These are phyloP conservation scores for Claviceps capensis DNA, from an alignment of 2,329 filamentous ascomycete species.

Conservation along the genomic window DNA sequence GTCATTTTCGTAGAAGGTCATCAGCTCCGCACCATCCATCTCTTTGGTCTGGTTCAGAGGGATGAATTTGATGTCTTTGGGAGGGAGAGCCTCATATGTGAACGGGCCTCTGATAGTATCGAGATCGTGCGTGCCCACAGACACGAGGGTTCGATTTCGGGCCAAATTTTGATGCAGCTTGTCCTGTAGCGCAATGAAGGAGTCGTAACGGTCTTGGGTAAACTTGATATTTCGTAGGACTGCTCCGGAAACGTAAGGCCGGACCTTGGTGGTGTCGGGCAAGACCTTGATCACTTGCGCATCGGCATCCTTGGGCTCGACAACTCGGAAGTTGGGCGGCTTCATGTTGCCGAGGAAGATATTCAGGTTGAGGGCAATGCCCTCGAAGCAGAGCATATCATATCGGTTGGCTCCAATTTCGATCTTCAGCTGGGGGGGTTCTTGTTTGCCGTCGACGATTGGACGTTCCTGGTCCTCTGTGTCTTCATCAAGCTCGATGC, in stretches of 20 bases:
- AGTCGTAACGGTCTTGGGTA: constrained; percentile 81
- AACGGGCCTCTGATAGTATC: constrained; percentile 91
- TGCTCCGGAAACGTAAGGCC: constrained; percentile 79
- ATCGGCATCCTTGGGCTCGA: constrained; percentile 57
- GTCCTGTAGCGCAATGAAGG: constrained; percentile 95
- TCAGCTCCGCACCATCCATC: constrained; percentile 79
- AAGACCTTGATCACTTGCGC: constrained; percentile 70
- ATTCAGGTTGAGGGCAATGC: constrained; percentile 88
- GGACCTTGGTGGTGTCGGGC: constrained; percentile 60
- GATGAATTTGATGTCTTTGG: constrained; percentile 81
- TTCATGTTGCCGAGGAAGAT: constrained; percentile 71
- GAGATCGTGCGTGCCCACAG: constrained; percentile 92
- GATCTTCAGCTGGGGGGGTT: constrained; percentile 89
- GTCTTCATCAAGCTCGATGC: constrained; percentile 95
- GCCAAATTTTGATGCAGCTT: constrained; percentile 96
- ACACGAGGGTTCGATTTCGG: constrained; percentile 82
- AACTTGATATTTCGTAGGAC: constrained; percentile 86
- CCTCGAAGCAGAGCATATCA: constrained; percentile 95
- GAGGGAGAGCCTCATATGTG: constrained; percentile 84
- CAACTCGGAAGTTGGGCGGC: constrained; percentile 67
- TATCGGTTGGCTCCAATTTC: constrained; percentile 93
- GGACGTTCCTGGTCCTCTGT: constrained; percentile 64
- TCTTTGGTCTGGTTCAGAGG: constrained; percentile 85
- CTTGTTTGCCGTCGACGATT: constrained; percentile 63
- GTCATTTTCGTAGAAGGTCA: constrained; percentile 92